These are phyloP conservation scores for Astrothelium subdiscretum DNA, from an alignment of 495 filamentous ascomycete species.

Conservation along the genomic window DNA sequence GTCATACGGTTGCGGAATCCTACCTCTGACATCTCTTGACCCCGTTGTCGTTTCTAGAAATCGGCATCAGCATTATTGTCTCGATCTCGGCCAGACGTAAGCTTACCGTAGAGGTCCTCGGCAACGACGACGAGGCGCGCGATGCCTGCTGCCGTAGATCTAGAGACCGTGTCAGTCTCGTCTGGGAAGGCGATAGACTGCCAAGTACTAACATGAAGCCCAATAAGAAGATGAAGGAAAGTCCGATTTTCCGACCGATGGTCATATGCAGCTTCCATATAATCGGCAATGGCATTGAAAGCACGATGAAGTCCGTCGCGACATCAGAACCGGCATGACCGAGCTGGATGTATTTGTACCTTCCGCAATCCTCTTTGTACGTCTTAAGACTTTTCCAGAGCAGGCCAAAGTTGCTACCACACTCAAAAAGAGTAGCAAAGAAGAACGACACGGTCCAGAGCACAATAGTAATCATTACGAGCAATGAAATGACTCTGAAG, in stretches of 20 bases:
- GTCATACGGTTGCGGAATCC: background rate
- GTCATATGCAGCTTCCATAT: background rate
- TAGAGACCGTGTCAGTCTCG: background rate
- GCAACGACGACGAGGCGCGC: slow-evolving; percentile 10
- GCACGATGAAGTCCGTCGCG: slow-evolving; percentile 10
- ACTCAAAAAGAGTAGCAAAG: background rate
- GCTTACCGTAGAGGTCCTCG: slow-evolving; percentile 2
- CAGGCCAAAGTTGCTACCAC: background rate
- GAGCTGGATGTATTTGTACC: slow-evolving; percentile 10
- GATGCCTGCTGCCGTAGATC: slow-evolving; percentile 6
- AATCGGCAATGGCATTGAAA: slow-evolving; percentile 3
- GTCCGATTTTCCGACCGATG: background rate
- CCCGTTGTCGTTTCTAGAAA: slow-evolving; percentile 6
- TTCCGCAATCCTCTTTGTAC: slow-evolving; percentile 7
- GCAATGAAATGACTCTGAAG: background rate
- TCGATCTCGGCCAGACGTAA: background rate
- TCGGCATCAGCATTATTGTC: background rate
- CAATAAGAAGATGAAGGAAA: slow-evolving; percentile 3
- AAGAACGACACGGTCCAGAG: background rate
- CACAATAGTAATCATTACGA: background rate
- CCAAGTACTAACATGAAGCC: background rate
- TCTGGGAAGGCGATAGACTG: background rate
- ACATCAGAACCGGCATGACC: slow-evolving; percentile 7
- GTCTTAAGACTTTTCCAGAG: background rate
- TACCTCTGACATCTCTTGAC: slow-evolving; percentile 5